Conservation (phyloP, 192 early-diverging fungal genomes). For the Linnemannia elongata region DNA sequence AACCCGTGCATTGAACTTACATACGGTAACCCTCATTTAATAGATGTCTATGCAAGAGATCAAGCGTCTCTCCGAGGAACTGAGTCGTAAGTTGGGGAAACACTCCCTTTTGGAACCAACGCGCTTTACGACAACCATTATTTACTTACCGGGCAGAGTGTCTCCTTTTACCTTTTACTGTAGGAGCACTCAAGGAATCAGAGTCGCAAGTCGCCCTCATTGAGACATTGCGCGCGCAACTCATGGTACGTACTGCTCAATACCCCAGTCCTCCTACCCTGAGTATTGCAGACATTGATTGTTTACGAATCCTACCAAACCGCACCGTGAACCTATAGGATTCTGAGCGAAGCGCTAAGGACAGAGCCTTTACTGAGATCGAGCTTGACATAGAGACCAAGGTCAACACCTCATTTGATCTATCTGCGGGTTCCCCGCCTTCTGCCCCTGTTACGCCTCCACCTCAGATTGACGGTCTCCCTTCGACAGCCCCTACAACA, state of each 20-base stretch:
- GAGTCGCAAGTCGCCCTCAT: constrained; percentile 28
- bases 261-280: not conserved
- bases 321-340: not conserved
- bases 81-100: constrained; percentile 19
- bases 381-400: constrained; percentile 12
- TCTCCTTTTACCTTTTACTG: not conserved
- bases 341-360: not conserved
- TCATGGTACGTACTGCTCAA: not conserved
- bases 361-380: not conserved
- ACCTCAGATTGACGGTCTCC: not conserved
- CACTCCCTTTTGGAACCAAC: not conserved
- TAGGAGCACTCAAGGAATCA: constrained; percentile 20
- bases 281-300: not conserved
- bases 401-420: constrained; percentile 18
- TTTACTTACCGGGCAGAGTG: not conserved
- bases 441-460: constrained; percentile 2
- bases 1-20: not conserved
- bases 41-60: constrained; percentile 62
- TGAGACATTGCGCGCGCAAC: constrained; percentile 23
- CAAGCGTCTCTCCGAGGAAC: constrained; percentile 37
- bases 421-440: not conserved
- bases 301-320: not conserved
- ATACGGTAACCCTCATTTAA: not conserved
- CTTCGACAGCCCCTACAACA: not conserved
- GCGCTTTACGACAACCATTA: not conserved